These are phyloP conservation scores for Ophiostoma piceae DNA, from an alignment of 2,329 filamentous ascomycete genomes.

Conservation along the genomic window DNA sequence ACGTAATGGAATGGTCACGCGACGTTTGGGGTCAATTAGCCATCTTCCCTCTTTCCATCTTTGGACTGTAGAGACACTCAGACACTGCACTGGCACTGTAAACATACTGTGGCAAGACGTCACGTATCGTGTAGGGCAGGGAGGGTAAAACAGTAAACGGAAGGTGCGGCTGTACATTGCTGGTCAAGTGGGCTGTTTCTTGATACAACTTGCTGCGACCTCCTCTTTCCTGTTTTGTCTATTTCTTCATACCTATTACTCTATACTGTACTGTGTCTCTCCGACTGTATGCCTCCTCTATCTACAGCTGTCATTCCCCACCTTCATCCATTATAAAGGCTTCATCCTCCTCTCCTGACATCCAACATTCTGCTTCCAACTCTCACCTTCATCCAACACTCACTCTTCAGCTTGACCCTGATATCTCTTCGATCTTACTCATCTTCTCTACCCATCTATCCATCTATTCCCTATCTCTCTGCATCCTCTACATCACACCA, in stretches of 20 bases:
- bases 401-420: background rate
- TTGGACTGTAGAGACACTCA: background rate
- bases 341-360: background rate
- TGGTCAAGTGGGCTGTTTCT: background rate
- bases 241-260: background rate
- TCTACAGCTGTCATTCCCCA: background rate
- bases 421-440: background rate
- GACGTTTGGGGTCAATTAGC: constrained; percentile 4
- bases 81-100: background rate
- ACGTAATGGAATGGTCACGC: constrained; percentile 4
- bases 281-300: background rate
- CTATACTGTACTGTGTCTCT: background rate
- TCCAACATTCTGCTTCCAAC: background rate
- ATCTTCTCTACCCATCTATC: background rate
- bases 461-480: background rate
- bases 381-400: background rate
- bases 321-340: background rate
- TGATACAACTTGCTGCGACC: background rate
- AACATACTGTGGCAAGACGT: background rate
- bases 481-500: background rate
- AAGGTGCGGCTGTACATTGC: background rate
- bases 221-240: constrained; percentile 9
- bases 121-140: background rate
- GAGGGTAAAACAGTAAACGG: constrained; percentile 1
- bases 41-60: background rate